A percentile compares a stretch with the other conserved stretches of the same genome.
Conservation (phyloP, 2,329 filamentous ascomycete genomes). For the Dactylellina parvicollis region DNA sequence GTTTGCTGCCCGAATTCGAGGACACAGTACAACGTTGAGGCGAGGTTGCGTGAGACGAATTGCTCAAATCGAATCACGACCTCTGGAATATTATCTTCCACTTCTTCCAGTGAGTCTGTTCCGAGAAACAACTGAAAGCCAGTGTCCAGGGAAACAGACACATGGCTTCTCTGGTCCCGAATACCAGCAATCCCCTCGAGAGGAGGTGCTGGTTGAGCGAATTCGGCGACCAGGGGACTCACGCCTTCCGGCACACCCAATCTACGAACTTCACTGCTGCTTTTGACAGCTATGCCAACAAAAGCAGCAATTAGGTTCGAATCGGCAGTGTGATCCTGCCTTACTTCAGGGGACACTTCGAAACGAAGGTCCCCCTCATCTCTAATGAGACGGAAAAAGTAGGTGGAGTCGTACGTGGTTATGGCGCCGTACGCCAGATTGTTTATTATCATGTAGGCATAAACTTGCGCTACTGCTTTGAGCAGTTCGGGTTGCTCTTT, state of each 20-base stretch:
- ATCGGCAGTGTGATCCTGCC: constrained; percentile 6
- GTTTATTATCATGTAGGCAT: constrained; percentile 28
- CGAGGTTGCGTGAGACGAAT: constrained; percentile 32
- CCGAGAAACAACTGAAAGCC: constrained; percentile 1
- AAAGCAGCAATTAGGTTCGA: constrained; percentile 15
- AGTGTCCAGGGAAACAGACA: background rate
- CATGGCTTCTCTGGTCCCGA: background rate
- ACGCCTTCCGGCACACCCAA: background rate
- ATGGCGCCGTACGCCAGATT: constrained; percentile 8
- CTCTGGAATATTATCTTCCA: background rate
- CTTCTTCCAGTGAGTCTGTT: background rate
- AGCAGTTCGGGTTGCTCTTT: constrained; percentile 6
- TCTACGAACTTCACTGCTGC: background rate
- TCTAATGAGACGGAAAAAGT: constrained; percentile 12
- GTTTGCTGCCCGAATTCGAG: background rate
- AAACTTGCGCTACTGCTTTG: constrained; percentile 18
- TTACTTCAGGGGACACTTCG: constrained; percentile 24
- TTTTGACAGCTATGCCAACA: constrained; percentile 21
- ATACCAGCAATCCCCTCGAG: background rate
- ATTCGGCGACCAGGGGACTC: background rate
- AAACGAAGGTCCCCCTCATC: background rate
- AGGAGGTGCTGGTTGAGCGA: background rate
- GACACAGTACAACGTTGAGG: constrained; percentile 12
- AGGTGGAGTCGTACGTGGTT: constrained; percentile 28
- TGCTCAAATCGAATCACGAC: background rate